Percentiles rank a stretch among this genome's conserved stretches.
phyloP scores from a whole-genome alignment of 208 protist genomes.

The Acanthamoeba healyi region DNA sequence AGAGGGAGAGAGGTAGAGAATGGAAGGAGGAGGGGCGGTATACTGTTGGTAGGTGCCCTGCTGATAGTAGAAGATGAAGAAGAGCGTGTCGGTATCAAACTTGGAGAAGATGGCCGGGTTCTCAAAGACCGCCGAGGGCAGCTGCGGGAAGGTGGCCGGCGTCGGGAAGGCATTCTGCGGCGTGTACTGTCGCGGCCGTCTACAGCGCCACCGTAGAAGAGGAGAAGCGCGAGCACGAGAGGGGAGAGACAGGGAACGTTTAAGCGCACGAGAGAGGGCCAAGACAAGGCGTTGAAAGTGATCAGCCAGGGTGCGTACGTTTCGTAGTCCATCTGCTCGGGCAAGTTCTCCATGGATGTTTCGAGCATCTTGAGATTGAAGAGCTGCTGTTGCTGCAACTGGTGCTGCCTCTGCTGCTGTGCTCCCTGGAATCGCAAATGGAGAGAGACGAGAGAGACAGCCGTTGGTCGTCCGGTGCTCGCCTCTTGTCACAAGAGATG shows the following conservation, averaged over 20 bases:
- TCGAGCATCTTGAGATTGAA: slow-evolving; percentile 70
- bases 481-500: too few species aligned
- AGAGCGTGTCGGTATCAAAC: slow-evolving; percentile 98
- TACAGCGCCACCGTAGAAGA: neutral
- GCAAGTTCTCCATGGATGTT: slow-evolving; percentile 46
- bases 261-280: too few species aligned
- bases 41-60: slow-evolving; percentile 98
- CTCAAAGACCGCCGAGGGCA: slow-evolving; percentile 85
- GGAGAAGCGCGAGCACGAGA: too few species aligned
- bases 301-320: neutral
- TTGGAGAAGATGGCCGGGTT: slow-evolving; percentile 94
- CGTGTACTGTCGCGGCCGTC: slow-evolving; percentile 30
- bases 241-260: too few species aligned
- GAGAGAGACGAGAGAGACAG: too few species aligned
- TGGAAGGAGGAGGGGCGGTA: too few species aligned
- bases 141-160: slow-evolving; percentile 8
- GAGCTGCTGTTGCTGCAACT: slow-evolving; percentile 49
- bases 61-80: slow-evolving; percentile 99
- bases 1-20: neutral
- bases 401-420: slow-evolving; percentile 36
- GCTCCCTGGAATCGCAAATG: too few species aligned
- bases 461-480: too few species aligned
- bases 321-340: slow-evolving; percentile 18
- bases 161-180: slow-evolving; percentile 48
- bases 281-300: too few species aligned